phyloP scores from a whole-genome alignment of 176 grass and related monocot species.

The Zoysia pacifica region DNA sequence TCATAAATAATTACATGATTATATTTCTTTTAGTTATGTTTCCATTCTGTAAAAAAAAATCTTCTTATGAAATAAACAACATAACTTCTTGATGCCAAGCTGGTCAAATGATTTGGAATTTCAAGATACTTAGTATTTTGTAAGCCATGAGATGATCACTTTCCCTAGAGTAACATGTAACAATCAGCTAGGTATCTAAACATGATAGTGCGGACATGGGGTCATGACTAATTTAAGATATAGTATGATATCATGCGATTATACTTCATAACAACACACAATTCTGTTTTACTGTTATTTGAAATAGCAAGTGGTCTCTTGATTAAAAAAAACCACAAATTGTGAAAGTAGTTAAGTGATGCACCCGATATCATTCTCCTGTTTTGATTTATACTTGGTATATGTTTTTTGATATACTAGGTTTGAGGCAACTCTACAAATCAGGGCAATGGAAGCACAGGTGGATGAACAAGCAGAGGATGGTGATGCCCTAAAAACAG shows the following conservation, averaged over 20 bases:
- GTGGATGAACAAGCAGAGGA: constrained; percentile 44
- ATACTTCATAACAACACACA: neutral
- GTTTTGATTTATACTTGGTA: constrained; percentile 19
- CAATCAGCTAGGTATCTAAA: neutral
- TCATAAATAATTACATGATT: neutral
- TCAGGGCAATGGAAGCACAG: constrained; percentile 70
- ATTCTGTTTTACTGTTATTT: neutral
- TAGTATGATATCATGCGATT: neutral
- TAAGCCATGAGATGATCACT: constrained; percentile 2
- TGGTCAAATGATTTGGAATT: constrained; percentile 4
- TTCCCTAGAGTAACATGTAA: neutral
- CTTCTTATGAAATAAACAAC: neutral
- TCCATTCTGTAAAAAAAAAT: neutral
- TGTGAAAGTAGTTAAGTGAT: neutral
- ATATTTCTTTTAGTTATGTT: neutral
- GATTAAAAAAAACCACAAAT: neutral
- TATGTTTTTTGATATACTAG: constrained; percentile 33
- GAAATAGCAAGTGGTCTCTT: neutral
- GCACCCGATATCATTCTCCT: neutral
- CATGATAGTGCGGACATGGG: neutral
- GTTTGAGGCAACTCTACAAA: constrained; percentile 82
- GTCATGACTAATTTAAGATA: neutral
- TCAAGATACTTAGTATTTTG: neutral
- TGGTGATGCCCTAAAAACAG: constrained; percentile 25
- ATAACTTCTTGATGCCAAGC: neutral